These are phyloP conservation scores for Penicilliopsis zonata DNA, from an alignment of 495 filamentous ascomycete species.

Conservation along the genomic window DNA sequence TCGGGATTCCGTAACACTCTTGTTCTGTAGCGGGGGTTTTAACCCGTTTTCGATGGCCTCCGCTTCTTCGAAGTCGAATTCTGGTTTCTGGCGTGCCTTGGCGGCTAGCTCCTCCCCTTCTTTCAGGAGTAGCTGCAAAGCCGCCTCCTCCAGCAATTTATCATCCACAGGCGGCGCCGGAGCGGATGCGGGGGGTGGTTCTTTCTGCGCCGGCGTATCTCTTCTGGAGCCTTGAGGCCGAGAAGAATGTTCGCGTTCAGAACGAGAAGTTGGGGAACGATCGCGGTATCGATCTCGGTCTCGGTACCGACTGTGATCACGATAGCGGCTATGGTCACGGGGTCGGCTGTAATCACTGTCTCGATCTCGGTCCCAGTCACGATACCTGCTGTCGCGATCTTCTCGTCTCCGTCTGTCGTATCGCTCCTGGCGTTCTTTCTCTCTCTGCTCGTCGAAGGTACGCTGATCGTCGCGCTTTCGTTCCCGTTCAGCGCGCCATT, in stretches of 20 bases:
- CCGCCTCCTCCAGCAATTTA: slow-evolving; percentile 44
- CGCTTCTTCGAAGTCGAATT: slow-evolving; percentile 44
- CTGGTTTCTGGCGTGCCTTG: slow-evolving; percentile 44
- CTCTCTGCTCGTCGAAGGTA: slow-evolving; percentile 37
- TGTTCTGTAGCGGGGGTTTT: slow-evolving; percentile 19
- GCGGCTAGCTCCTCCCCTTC: slow-evolving; percentile 51
- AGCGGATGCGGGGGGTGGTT: slow-evolving; percentile 24
- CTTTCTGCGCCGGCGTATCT: slow-evolving; percentile 26
- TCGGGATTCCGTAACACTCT: slow-evolving; percentile 17
- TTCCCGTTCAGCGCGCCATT: slow-evolving; percentile 47
- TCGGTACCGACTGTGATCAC: slow-evolving; percentile 23
- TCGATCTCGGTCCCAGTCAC: slow-evolving; percentile 18
- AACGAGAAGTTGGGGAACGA: slow-evolving; percentile 20
- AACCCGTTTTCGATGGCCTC: slow-evolving; percentile 36
- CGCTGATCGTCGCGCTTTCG: slow-evolving; percentile 38
- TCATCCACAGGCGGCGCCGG: slow-evolving; percentile 35
- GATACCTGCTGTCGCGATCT: slow-evolving; percentile 26
- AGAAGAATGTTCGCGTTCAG: slow-evolving; percentile 26
- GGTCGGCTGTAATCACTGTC: slow-evolving; percentile 27
- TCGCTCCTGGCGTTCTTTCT: slow-evolving; percentile 41
- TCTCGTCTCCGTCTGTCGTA: slow-evolving; percentile 36
- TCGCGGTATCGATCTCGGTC: slow-evolving; percentile 21
- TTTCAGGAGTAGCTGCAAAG: slow-evolving; percentile 41
- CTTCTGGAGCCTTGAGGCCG: slow-evolving; percentile 23
- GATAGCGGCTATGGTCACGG: slow-evolving; percentile 29